Conservation (phyloP, 2,329 filamentous ascomycete species). For the Botrytis deweyae region DNA sequence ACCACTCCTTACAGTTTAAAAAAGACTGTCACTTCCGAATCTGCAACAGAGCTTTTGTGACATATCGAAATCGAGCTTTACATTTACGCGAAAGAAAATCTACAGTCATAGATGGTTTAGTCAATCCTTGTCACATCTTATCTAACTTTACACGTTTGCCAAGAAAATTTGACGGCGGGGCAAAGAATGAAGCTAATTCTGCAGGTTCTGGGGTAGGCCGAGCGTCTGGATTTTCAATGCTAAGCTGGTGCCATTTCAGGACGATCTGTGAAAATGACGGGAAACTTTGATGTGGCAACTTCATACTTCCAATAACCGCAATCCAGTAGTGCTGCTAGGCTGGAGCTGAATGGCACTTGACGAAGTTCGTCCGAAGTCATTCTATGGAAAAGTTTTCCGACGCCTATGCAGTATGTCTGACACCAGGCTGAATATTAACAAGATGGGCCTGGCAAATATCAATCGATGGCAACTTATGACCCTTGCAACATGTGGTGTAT, state of each 20-base stretch:
- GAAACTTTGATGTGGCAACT: background rate
- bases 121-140: background rate
- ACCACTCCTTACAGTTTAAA: background rate
- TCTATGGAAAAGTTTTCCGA: background rate
- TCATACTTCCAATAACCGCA: background rate
- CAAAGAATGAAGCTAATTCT: background rate
- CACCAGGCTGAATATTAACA: background rate
- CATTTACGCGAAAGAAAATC: background rate
- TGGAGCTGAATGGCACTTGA: background rate
- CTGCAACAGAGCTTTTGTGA: background rate
- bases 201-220: conserved; percentile 15
- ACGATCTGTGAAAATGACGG: background rate
- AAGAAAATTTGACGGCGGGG: background rate
- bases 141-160: background rate
- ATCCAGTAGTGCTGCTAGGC: background rate
- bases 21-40: background rate
- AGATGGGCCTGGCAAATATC: background rate
- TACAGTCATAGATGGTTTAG: background rate
- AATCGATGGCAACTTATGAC: background rate
- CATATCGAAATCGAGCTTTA: background rate
- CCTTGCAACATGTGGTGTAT: background rate
- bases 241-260: background rate
- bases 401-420: background rate
- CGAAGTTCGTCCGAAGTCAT: no score
- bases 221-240: background rate